Percentiles rank a stretch among this genome's conserved stretches.
Conservation (phyloP, 2,329 filamentous ascomycete genomes). For the Colletotrichum tofieldiae region DNA sequence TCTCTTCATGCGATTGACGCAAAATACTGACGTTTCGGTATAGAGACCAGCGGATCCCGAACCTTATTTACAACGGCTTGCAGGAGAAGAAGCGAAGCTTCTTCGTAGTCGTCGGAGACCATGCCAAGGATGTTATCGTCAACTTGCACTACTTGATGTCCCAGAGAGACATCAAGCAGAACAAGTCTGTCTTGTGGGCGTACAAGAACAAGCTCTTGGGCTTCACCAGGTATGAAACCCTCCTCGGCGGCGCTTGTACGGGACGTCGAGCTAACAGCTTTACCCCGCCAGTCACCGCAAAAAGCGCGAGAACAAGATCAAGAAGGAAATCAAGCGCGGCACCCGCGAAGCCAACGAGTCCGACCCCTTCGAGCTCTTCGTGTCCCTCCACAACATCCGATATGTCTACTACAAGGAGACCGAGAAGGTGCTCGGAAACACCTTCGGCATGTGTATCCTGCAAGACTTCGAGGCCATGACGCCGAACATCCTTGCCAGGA, state of each 20-base stretch:
- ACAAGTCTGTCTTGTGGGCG: slow-evolving; percentile 95
- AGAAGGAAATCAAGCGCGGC: slow-evolving; percentile 96
- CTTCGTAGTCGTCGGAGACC: slow-evolving; percentile 96
- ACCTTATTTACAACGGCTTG: slow-evolving; percentile 91
- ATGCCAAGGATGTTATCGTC: slow-evolving; percentile 96
- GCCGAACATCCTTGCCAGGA: slow-evolving; percentile 94
- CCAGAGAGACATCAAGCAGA: slow-evolving; percentile 88
- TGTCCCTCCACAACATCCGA: slow-evolving; percentile 95
- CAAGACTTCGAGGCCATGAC: slow-evolving; percentile 99
- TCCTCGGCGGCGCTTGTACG: slow-evolving; percentile 9
- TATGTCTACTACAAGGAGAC: slow-evolving; percentile 99
- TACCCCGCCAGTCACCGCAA: slow-evolving; percentile 81
- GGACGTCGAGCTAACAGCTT: slow-evolving; percentile 10
- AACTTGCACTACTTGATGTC: slow-evolving; percentile 94
- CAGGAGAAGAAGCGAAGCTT: slow-evolving; percentile 98
- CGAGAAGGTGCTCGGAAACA: slow-evolving; percentile 98
- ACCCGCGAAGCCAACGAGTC: slow-evolving; percentile 93
- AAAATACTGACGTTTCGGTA: neutral
- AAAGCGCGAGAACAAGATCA: slow-evolving; percentile 98
- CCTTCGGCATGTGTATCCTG: slow-evolving; percentile 97
- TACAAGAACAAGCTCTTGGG: slow-evolving; percentile 98
- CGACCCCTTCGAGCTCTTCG: slow-evolving; percentile 97
- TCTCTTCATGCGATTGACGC: neutral
- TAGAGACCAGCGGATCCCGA: slow-evolving; percentile 90
- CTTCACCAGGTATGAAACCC: slow-evolving; percentile 78